These are phyloP conservation scores for Barnettozyma botsteinii DNA, from an alignment of 805 yeast species.

Conservation along the genomic window DNA sequence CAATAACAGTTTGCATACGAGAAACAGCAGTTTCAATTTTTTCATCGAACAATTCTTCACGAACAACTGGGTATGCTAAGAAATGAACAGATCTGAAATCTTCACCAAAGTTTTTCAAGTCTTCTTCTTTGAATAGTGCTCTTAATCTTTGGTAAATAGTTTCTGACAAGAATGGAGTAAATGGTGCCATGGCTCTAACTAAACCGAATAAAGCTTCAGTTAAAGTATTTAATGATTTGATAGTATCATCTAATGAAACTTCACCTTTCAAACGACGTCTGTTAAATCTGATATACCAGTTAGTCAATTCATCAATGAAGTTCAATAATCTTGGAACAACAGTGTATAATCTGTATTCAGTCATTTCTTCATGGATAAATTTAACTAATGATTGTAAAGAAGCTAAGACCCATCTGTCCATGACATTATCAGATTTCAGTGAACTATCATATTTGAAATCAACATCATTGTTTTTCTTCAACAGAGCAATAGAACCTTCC, in stretches of 20 bases:
- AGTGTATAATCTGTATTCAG: constrained; percentile 82
- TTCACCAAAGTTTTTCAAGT: constrained; percentile 42
- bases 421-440: constrained; percentile 71
- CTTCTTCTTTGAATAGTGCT: constrained; percentile 53
- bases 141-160: constrained; percentile 75
- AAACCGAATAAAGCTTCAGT: constrained; percentile 85
- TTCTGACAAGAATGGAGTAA: constrained; percentile 94
- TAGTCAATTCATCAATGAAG: constrained; percentile 90
- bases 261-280: constrained; percentile 98
- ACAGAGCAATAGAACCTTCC: constrained; percentile 85
- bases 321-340: constrained; percentile 90
- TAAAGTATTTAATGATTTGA: constrained; percentile 82
- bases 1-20: constrained; percentile 96
- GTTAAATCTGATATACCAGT: constrained; percentile 98
- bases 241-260: constrained; percentile 77
- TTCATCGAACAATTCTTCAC: constrained; percentile 74
- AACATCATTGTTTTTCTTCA: constrained; percentile 65
- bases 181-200: constrained; percentile 97
- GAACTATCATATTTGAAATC: constrained; percentile 69
- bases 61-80: constrained; percentile 82
- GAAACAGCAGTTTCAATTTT: constrained; percentile 82
- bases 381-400: constrained; percentile 88
- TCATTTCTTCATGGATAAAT: constrained; percentile 87
- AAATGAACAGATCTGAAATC: constrained; percentile 89
- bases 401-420: constrained; percentile 97